Conservation (phyloP, 345 rosid genomes). For the Clausena lansium region DNA sequence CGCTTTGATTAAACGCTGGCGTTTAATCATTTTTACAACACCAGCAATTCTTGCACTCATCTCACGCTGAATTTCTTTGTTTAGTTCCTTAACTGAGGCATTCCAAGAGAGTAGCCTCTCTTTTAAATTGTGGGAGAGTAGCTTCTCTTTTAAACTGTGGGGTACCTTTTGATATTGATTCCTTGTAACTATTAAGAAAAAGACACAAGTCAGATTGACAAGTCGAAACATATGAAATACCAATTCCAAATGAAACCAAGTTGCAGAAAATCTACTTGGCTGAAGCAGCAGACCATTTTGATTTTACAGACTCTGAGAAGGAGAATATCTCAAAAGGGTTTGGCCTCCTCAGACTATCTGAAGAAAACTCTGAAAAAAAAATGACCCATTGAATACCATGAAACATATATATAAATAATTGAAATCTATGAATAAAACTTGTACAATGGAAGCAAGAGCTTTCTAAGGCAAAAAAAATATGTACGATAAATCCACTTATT, state of each 20-base stretch:
- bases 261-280: conserved; percentile 40
- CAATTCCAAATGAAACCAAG: neutral
- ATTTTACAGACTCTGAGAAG: conserved; percentile 69
- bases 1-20: conserved; percentile 58
- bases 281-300: conserved; percentile 68
- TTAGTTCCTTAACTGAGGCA: conserved; percentile 74
- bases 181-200: conserved; percentile 62
- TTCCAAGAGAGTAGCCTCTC: conserved; percentile 76
- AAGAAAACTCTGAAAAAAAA: conserved; percentile 26
- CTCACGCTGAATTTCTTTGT: conserved; percentile 86
- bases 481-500: too few relatives aligned
- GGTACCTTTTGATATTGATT: conserved; percentile 74
- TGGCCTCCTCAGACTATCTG: conserved; percentile 30
- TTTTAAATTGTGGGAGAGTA: too few relatives aligned
- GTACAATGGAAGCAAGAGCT: neutral
- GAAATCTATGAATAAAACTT: neutral
- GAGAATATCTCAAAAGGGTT: conserved; percentile 41
- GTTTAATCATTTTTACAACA: conserved; percentile 70
- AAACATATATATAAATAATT: neutral
- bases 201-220: conserved; percentile 9
- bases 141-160: conserved; percentile 77
- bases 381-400: neutral
- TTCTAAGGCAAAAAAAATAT: too few relatives aligned
- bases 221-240: neutral
- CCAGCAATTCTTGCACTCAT: conserved; percentile 87